Evolutionary conservation across 1,139 yeast species (phyloP), one percentile per base, ranked within the genome.

Genomic region (Geotrichum reessii): DNA sequence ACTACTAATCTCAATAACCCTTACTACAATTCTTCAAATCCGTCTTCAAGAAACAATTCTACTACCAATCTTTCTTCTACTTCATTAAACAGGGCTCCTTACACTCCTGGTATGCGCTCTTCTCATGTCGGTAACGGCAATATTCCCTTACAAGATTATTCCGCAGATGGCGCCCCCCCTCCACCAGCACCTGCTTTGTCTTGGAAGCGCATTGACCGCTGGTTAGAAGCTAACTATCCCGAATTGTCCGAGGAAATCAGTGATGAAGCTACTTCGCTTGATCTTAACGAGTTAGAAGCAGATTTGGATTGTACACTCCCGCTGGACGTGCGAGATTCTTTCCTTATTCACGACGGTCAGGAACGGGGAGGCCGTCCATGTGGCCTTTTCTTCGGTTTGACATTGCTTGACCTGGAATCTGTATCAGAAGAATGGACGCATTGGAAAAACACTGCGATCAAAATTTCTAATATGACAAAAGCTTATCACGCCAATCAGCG

Each of bases 321-420:
- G 1, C 74, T 79, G 3, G 95, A 87, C 65, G 86, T 88, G 55
- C 82, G 93, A 66, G 93, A 86, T 68, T 84, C 87, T 60, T 85
- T 81, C 71, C 82, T 82, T 70, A 76, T 84, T 61, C 93, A 87
- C 69, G 96, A 88, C 70, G 96, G 96, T 61, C 95, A 88, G 73
- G 84, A 86, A 63, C 74, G 83, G 52, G 87, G 89, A 54, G 92
- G 92, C 19, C 79, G 80, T 65, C 90, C 91, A 22, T 81, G 87
- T 1, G 96, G 96, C 3, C 76, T 87, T 57, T 71, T 88, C 53
- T 84, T 85, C 77, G 92, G 95, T 24, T 76, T 86, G 67, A 81
- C 84, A 3, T 76, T 87, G 55, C 75, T 88, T 66, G 93, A 87
- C 69, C 75, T 87, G 61, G 95, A 87, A 69, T 77, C 82, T 58